Evolutionary conservation across 2,329 filamentous ascomycete species (phyloP).

Genomic region (Nigrospora sphaerica): DNA sequence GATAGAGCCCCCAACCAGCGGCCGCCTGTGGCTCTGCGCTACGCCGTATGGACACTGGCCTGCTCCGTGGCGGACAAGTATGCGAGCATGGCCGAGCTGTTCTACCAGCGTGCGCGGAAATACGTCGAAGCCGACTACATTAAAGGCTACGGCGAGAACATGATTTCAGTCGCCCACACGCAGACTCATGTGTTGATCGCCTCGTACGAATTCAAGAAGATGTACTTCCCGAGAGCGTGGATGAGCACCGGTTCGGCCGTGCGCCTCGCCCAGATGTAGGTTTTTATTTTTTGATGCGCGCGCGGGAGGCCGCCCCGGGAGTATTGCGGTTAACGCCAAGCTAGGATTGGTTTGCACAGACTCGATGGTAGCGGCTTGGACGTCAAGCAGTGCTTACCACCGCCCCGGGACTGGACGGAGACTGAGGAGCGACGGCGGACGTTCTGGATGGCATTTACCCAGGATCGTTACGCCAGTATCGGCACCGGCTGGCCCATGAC

Average conservation of each 20-base stretch:
- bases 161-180: conserved; percentile 78
- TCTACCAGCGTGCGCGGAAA: conserved; percentile 83
- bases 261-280: conserved; percentile 77
- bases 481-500: conserved; percentile 97
- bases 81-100: conserved; percentile 70
- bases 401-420: conserved; percentile 89
- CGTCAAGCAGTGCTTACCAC: conserved; percentile 84
- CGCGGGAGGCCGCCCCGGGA: conserved; percentile 9
- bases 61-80: conserved; percentile 81
- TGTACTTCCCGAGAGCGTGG: conserved; percentile 96
- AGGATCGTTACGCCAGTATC: conserved; percentile 89
- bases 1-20: conserved; percentile 68
- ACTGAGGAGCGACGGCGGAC: conserved; percentile 83
- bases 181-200: conserved; percentile 78
- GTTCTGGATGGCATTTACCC: conserved; percentile 90
- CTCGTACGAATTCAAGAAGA: conserved; percentile 91
- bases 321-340: conserved; percentile 40
- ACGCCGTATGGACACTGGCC: conserved; percentile 95
- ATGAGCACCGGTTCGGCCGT: conserved; percentile 78
- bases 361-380: conserved; percentile 77
- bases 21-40: conserved; percentile 81
- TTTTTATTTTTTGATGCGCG: conserved; percentile 14
- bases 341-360: conserved; percentile 85
- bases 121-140: conserved; percentile 87
- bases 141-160: conserved; percentile 83